Percentiles rank a stretch among this genome's conserved stretches.
Evolutionary conservation across 1,139 yeast species (phyloP).

Genomic region (Lodderomyces parapsilosis): DNA sequence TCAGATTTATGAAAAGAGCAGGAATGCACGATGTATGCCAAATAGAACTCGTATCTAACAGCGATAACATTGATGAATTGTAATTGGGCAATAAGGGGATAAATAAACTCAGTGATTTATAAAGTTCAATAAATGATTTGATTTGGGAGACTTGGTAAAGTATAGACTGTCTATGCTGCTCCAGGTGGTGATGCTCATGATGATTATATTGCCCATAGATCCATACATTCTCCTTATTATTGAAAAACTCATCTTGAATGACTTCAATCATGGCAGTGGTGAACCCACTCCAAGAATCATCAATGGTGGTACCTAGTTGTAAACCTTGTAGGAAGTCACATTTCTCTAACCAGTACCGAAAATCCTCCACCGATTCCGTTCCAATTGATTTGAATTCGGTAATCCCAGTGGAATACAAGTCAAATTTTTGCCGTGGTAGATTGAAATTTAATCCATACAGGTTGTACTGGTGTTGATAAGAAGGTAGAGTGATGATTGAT

Average conservation of each 20-base stretch:
- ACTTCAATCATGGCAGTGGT: constrained; percentile 49
- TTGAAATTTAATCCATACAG: constrained; percentile 30
- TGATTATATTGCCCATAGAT: constrained; percentile 24
- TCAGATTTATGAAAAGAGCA: constrained; percentile 32
- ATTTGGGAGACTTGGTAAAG: constrained; percentile 40
- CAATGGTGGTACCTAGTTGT: constrained; percentile 64
- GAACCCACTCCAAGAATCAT: constrained; percentile 86
- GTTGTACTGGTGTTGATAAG: constrained; percentile 41
- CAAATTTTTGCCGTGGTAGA: constrained; percentile 30
- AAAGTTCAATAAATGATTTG: constrained; percentile 43
- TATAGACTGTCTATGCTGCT: constrained; percentile 7
- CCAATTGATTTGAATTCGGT: constrained; percentile 22
- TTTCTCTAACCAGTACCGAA: constrained; percentile 69
- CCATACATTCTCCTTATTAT: constrained; percentile 50
- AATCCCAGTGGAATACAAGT: constrained; percentile 27
- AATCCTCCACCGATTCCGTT: constrained; percentile 42
- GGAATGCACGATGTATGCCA: constrained; percentile 45
- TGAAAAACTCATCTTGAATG: constrained; percentile 69
- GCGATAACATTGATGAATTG: constrained; percentile 5
- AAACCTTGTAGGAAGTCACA: constrained; percentile 76
- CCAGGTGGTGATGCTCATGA: background rate
- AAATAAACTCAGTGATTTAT: constrained; percentile 46
- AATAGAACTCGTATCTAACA: constrained; percentile 18
- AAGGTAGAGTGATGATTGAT: constrained; percentile 49
- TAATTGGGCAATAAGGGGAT: constrained; percentile 40